A percentile compares a stretch with the other conserved stretches of the same genome.
Evolutionary conservation across 768 basidiomycete genomes (phyloP).

Genomic region (Kwoniella dejecticola): DNA sequence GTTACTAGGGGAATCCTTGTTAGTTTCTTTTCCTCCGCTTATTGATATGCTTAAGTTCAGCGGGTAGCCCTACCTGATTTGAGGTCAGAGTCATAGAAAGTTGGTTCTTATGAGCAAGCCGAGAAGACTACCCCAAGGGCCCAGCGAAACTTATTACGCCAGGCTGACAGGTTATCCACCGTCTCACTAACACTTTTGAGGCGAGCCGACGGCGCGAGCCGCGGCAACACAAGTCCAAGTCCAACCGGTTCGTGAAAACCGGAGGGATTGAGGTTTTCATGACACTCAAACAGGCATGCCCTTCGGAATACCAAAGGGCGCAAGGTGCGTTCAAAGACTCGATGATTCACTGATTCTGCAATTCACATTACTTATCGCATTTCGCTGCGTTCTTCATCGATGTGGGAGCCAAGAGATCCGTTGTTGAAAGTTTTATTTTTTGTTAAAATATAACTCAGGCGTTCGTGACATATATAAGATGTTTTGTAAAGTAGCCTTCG

Average conservation of each 20-base stretch:
- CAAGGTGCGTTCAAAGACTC: constrained; percentile 82
- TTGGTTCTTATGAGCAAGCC: constrained; percentile 45
- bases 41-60: constrained; percentile 88
- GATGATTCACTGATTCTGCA: constrained; percentile 81
- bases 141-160: constrained; percentile 62
- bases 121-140: constrained; percentile 14
- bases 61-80: constrained; percentile 81
- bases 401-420: constrained; percentile 76
- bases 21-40: constrained; percentile 90
- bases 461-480: constrained; percentile 37
- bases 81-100: constrained; percentile 61
- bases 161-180: constrained; percentile 26
- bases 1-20: constrained; percentile 87
- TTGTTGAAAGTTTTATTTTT: constrained; percentile 63
- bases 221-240: constrained; percentile 47
- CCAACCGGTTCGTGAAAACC: constrained; percentile 28
- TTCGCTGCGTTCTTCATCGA: constrained; percentile 80
- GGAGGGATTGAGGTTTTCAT: constrained; percentile 45
- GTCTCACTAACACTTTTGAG: constrained; percentile 61
- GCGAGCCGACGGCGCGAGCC: constrained; percentile 44
- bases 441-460: constrained; percentile 46
- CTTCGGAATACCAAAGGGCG: constrained; percentile 73
- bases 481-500: constrained; percentile 31
- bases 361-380: constrained; percentile 81
- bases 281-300: constrained; percentile 71